Conservation (phyloP, 306 rosid species). For the Begonia peltatifolia region DNA sequence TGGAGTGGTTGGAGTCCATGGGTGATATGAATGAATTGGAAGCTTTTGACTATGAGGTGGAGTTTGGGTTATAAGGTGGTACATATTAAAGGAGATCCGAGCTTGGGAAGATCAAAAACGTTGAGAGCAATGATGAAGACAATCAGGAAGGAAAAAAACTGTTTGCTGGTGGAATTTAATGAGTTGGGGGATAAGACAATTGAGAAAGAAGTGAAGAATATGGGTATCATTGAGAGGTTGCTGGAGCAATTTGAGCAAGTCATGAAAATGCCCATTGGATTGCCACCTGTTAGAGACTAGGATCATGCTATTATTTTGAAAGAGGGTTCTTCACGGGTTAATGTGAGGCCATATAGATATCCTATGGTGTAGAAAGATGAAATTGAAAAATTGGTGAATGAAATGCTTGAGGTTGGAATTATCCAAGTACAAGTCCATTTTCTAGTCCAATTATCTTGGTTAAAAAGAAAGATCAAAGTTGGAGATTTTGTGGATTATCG, state of each 20-base stretch:
- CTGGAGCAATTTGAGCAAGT: too few relatives aligned
- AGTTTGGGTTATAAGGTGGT: neutral
- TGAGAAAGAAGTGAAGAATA: neutral
- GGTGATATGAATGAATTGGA: neutral
- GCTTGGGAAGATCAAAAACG: neutral
- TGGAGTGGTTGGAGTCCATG: neutral
- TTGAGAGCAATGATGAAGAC: neutral
- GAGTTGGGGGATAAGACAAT: neutral
- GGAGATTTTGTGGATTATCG: slow-evolving; percentile 1
- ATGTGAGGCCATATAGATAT: neutral
- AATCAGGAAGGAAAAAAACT: neutral
- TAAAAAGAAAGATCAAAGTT: neutral
- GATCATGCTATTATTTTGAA: neutral
- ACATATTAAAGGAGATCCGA: neutral
- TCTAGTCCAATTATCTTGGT: slow-evolving; percentile 1
- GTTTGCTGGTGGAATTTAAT: neutral
- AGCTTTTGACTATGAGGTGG: neutral
- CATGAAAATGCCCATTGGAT: neutral
- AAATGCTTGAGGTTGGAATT: neutral
- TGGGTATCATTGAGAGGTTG: neutral
- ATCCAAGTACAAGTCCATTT: neutral
- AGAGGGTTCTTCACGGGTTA: neutral
- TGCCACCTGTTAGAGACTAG: neutral
- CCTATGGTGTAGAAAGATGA: too few relatives aligned
- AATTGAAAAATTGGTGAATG: neutral